phyloP scores from a whole-genome alignment of 1,284 basidiomycete species.

The Pseudozyma tsukubaensis region DNA sequence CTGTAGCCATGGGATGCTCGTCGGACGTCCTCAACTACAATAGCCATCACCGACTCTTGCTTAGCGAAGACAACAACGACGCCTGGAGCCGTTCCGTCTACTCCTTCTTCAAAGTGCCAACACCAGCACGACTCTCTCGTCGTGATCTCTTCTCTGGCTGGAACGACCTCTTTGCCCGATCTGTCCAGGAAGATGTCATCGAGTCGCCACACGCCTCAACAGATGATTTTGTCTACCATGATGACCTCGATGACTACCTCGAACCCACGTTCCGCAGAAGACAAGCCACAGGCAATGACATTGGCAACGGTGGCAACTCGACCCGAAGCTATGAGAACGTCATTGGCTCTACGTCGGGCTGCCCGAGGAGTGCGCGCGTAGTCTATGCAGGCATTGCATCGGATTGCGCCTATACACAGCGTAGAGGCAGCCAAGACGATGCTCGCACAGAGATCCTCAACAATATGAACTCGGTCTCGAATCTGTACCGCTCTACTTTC shows the following conservation, averaged over 20 bases:
- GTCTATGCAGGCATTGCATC: conserved; percentile 88
- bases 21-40: conserved; percentile 55
- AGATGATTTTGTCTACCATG: conserved; percentile 39
- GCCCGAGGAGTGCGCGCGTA: conserved; percentile 79
- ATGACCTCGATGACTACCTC: conserved; percentile 42
- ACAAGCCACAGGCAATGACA: conserved; percentile 72
- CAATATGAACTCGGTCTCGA: conserved; percentile 80
- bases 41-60: conserved; percentile 48
- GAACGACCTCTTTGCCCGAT: conserved; percentile 29
- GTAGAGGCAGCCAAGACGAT: conserved; percentile 35
- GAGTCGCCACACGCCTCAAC: conserved; percentile 20
- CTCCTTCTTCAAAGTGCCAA: conserved; percentile 55
- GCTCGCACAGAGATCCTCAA: conserved; percentile 80
- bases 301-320: conserved; percentile 81
- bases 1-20: conserved; percentile 37
- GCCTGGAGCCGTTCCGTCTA: conserved; percentile 44
- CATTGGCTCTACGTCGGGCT: conserved; percentile 74
- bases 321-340: conserved; percentile 87
- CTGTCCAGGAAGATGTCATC: conserved; percentile 20
- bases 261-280: conserved; percentile 40
- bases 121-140: conserved; percentile 35
- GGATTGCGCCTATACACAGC: conserved; percentile 79
- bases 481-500: conserved; percentile 80
- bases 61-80: conserved; percentile 53
- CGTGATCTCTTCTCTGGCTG: conserved; percentile 43